These are phyloP conservation scores for Beauveria asiatica DNA, from an alignment of 2,329 filamentous ascomycete genomes.

Conservation along the genomic window DNA sequence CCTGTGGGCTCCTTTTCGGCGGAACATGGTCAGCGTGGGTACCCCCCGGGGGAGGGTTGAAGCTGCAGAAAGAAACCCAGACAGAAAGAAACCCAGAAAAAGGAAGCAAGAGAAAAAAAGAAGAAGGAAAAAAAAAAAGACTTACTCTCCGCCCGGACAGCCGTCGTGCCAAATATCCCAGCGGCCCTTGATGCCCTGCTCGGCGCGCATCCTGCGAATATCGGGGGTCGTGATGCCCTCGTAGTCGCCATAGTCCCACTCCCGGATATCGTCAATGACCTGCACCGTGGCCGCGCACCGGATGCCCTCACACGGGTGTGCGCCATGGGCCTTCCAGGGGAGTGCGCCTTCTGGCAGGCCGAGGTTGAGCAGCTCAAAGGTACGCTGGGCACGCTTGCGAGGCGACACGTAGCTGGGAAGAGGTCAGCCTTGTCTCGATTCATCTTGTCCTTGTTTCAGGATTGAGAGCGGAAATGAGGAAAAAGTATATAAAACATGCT, in stretches of 20 bases:
- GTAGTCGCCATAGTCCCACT: constrained; percentile 86
- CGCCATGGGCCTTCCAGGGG: constrained; percentile 57
- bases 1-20: constrained; percentile 50
- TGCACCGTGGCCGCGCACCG: constrained; percentile 53
- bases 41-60: no score
- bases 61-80: no score
- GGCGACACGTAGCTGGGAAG: constrained; percentile 69
- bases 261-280: constrained; percentile 63
- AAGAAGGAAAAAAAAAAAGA: constrained; percentile 14
- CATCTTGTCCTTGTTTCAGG: no score
- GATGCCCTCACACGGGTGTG: constrained; percentile 27
- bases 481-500: not conserved
- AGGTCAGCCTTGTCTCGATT: not conserved
- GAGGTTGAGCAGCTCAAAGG: constrained; percentile 79
- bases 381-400: constrained; percentile 73
- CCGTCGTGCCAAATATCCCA: constrained; percentile 93
- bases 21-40: not conserved
- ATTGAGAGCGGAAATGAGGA: not conserved
- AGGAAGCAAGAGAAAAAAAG: no score
- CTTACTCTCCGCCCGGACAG: constrained; percentile 75
- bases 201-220: constrained; percentile 51
- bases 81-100: no score
- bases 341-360: constrained; percentile 55
- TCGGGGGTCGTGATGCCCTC: constrained; percentile 68
- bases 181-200: constrained; percentile 42